Base-by-base conservation (phyloP, 345 rosid genomes). In the Hypericum perforatum region DNA sequence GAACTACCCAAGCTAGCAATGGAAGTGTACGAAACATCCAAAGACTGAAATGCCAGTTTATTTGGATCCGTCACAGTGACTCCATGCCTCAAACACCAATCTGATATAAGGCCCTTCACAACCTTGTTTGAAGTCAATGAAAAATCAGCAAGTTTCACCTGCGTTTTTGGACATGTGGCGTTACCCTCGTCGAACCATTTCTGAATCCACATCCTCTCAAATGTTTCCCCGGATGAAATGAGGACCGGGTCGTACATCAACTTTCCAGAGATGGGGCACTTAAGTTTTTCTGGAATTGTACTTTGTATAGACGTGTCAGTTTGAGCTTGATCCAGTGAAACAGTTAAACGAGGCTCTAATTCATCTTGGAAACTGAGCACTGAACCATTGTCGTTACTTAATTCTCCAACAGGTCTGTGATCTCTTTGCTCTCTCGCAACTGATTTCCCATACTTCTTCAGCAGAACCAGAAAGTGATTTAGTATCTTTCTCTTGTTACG, bases 241-340 rank as follows among this genome's bases (percentile, higher is more conserved):
- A 69, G 53, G 14, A 72, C 73, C 16, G 80, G 80, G 61, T 76
- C 80, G 60, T 60, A 63, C 65, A 72, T 53, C 13, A 76, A 52
- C 53, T 62, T 66, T 61, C 15, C 40, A 5, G 80, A 76, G 14
- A 72, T 40, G 8, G 70, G 73, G 53, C 80, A 76, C 50, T 52
- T 49, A 54, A 72, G 61, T 52, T 72, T 47, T 44, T 41, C 63
- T 0, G 75, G 77, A 50, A 61, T 63, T 41, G 52, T 57, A 44
- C 58, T 58, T 37, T 43, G 12, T 36, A 52, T 16, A 6, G 48
- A 47, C 7, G 39, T 49, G 57, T 43, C 7, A 16, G 11, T 11
- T 49, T 42, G 45, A 11, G 47, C 56, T 36, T 41, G 59, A 51
- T 51, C 37, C 56, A 8, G 8, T 0, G 8, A 4, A 22, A 22